Percentiles rank a stretch among this genome's conserved stretches.
These are phyloP conservation scores for Hirschioporus abietinus DNA, from an alignment of 768 basidiomycete genomes.

Conservation along the genomic window DNA sequence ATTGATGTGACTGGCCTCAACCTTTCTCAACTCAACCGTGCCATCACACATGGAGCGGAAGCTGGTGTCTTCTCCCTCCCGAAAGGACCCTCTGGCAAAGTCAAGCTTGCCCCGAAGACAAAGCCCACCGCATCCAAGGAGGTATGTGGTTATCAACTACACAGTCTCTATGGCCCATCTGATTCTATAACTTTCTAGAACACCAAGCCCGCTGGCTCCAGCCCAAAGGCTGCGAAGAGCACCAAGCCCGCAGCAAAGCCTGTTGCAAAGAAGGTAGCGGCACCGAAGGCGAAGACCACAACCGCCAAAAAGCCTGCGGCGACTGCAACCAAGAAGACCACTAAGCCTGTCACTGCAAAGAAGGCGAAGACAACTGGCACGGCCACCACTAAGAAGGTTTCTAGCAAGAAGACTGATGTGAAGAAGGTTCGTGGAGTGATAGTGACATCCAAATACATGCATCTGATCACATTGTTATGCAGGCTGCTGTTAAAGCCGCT, in stretches of 20 bases:
- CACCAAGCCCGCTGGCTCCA: conserved; percentile 27
- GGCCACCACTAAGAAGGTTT: conserved; percentile 28
- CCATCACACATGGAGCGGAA: conserved; percentile 48
- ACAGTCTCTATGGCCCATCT: background rate
- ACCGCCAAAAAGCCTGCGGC: conserved; percentile 27
- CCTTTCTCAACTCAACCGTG: conserved; percentile 43
- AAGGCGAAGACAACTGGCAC: conserved; percentile 23
- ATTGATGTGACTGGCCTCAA: conserved; percentile 40
- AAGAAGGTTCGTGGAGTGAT: conserved; percentile 51
- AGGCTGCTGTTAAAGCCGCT: conserved; percentile 50
- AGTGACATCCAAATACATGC: conserved; percentile 1
- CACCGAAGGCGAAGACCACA: conserved; percentile 28
- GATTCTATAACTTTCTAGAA: conserved; percentile 23
- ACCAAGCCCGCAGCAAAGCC: conserved; percentile 21
- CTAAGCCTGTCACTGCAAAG: conserved; percentile 29
- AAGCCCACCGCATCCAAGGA: conserved; percentile 48
- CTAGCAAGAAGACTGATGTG: conserved; percentile 38
- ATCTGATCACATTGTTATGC: conserved; percentile 7
- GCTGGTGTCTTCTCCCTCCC: conserved; percentile 51
- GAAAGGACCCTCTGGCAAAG: conserved; percentile 65
- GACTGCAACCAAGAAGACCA: conserved; percentile 22
- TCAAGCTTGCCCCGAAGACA: conserved; percentile 63
- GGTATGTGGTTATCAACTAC: conserved; percentile 30
- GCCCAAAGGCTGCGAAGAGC: conserved; percentile 19
- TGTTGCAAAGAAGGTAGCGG: conserved; percentile 29